Evolutionary conservation across 2,329 filamentous ascomycete species (phyloP).

Genomic region (Magnaporthales sp.): DNA sequence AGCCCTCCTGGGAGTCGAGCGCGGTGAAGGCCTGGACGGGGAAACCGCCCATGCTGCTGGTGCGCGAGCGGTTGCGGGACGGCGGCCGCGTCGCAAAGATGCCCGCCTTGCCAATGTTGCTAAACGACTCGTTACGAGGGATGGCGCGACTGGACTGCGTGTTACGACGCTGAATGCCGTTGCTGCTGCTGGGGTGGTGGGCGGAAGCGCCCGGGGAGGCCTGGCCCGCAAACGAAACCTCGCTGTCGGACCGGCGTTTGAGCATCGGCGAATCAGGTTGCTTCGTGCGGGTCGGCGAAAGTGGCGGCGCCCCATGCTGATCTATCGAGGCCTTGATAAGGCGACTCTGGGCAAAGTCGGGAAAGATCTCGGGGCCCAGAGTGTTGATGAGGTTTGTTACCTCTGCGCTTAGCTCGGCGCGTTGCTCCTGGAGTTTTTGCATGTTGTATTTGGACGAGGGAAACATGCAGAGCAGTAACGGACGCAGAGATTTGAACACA

Average conservation of each 20-base stretch:
- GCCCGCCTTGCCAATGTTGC: constrained; percentile 76
- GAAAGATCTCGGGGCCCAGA: constrained; percentile 89
- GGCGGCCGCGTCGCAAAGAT: constrained; percentile 84
- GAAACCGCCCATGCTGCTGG: constrained; percentile 57
- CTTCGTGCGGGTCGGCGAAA: background rate
- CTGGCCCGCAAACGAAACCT: constrained; percentile 28
- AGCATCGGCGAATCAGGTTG: constrained; percentile 8
- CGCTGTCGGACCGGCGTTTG: constrained; percentile 36
- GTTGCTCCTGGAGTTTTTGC: constrained; percentile 62
- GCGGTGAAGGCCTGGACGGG: constrained; percentile 62
- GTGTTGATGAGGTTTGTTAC: constrained; percentile 93
- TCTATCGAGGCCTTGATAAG: constrained; percentile 51
- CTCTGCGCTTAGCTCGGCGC: constrained; percentile 66
- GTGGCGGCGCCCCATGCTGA: constrained; percentile 20
- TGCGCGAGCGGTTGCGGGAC: constrained; percentile 65
- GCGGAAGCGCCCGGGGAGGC: constrained; percentile 11
- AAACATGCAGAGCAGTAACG: constrained; percentile 75
- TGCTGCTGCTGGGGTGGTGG: constrained; percentile 28
- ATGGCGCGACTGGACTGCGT: constrained; percentile 44
- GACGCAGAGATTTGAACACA: constrained; percentile 88
- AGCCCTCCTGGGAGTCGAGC: constrained; percentile 57
- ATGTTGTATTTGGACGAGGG: constrained; percentile 80
- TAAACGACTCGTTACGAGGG: constrained; percentile 88
- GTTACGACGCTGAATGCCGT: constrained; percentile 31
- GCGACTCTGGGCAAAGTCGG: constrained; percentile 80